phyloP scores from a whole-genome alignment of 2,329 filamentous ascomycete species.

The Colletotrichum sp. region DNA sequence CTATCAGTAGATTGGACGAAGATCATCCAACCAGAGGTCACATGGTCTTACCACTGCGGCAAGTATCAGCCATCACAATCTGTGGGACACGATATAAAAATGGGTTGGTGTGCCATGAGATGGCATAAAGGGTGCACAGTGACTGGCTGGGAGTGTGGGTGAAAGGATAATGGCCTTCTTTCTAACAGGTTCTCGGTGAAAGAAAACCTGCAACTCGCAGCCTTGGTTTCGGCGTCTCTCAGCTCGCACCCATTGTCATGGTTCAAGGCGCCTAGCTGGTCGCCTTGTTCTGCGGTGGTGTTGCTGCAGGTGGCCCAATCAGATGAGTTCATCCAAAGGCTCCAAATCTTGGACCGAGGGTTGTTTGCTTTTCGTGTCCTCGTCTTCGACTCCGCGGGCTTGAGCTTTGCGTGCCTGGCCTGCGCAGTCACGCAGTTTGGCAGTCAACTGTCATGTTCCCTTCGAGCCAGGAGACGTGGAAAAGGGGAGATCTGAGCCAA shows the following conservation, averaged over 20 bases:
- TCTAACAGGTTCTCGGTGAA: neutral
- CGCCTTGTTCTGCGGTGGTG: neutral
- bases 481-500: neutral
- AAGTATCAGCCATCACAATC: neutral
- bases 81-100: neutral
- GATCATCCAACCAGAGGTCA: neutral
- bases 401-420: neutral
- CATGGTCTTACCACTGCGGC: neutral
- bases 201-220: neutral
- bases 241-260: neutral
- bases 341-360: neutral
- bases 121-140: neutral
- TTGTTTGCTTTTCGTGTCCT: neutral
- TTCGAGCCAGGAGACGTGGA: neutral
- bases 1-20: neutral
- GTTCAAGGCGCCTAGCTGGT: neutral
- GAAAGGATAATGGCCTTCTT: neutral
- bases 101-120: neutral
- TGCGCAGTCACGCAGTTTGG: neutral
- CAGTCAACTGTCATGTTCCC: neutral
- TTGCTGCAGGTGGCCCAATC: neutral
- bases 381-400: neutral
- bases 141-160: neutral
- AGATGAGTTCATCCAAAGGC: neutral
- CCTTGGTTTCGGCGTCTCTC: neutral